A percentile compares a stretch with the other conserved stretches of the same genome.
Evolutionary conservation across 2,329 filamentous ascomycete species (phyloP).

Genomic region (Beauveria sp.): DNA sequence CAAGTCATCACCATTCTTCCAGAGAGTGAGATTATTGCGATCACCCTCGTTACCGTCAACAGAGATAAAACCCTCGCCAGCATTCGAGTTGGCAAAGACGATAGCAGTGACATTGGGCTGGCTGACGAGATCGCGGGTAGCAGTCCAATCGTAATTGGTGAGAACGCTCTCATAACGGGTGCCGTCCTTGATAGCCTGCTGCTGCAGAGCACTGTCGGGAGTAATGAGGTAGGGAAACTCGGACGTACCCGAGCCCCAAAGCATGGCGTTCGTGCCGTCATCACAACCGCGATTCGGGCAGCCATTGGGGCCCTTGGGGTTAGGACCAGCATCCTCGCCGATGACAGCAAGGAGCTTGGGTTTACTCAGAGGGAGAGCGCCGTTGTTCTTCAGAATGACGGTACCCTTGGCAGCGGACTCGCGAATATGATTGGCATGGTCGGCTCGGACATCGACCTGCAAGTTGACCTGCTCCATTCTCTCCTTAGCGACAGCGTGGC

Average conservation of each 20-base stretch:
- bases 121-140: slow-evolving; percentile 53
- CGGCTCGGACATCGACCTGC: slow-evolving; percentile 72
- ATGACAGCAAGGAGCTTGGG: slow-evolving; percentile 71
- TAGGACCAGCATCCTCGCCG: slow-evolving; percentile 75
- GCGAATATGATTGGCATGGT: slow-evolving; percentile 68
- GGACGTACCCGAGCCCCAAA: slow-evolving; percentile 69
- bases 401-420: slow-evolving; percentile 71
- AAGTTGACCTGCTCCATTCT: slow-evolving; percentile 64
- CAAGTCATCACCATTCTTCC: slow-evolving; percentile 72
- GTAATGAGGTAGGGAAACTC: slow-evolving; percentile 71
- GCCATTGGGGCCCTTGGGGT: slow-evolving; percentile 67
- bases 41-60: slow-evolving; percentile 82
- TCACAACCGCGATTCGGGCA: slow-evolving; percentile 61
- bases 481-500: slow-evolving; percentile 55
- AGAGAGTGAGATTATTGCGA: slow-evolving; percentile 85
- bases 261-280: slow-evolving; percentile 60
- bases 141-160: slow-evolving; percentile 53
- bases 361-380: slow-evolving; percentile 67
- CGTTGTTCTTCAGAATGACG: slow-evolving; percentile 82
- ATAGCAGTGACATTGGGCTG: slow-evolving; percentile 63
- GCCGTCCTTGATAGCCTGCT: slow-evolving; percentile 52
- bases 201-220: slow-evolving; percentile 62
- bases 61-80: slow-evolving; percentile 79
- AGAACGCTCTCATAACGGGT: slow-evolving; percentile 58
- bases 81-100: slow-evolving; percentile 83